Evolutionary conservation across 306 rosid species (phyloP).

Genomic region (Malus sylvestris): DNA sequence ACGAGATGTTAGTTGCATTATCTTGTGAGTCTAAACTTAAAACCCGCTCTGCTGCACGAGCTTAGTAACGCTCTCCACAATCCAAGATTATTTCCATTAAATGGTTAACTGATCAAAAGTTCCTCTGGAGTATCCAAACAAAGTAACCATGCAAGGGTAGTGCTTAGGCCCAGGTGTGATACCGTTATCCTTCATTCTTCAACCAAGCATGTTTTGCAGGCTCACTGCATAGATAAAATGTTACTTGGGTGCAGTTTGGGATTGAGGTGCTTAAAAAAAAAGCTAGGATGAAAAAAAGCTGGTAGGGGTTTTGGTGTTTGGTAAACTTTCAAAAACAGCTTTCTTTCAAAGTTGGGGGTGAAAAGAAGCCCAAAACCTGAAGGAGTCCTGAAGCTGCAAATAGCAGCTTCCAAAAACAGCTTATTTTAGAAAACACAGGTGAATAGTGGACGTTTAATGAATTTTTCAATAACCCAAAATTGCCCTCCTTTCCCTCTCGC

Average conservation of each 20-base stretch:
- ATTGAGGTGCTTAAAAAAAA: too few species aligned
- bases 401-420: too few species aligned
- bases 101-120: background rate
- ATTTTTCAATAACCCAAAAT: too few species aligned
- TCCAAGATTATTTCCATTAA: conserved; percentile 33
- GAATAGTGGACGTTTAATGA: too few species aligned
- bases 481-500: too few species aligned
- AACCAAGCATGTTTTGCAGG: conserved; percentile 59
- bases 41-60: conserved; percentile 61
- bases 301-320: too few species aligned
- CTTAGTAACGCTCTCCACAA: conserved; percentile 77
- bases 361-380: too few species aligned
- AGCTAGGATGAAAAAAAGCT: too few species aligned
- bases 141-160: conserved; percentile 75
- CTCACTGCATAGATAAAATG: conserved; percentile 63
- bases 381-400: too few species aligned
- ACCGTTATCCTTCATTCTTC: conserved; percentile 48
- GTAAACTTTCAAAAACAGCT: too few species aligned
- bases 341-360: too few species aligned
- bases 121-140: conserved; percentile 65
- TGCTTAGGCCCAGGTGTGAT: conserved; percentile 69
- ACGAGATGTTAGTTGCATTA: conserved; percentile 51
- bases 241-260: conserved; percentile 32
- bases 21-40: conserved; percentile 51
- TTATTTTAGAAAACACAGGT: too few species aligned